phyloP scores from a whole-genome alignment of 257 asterid genomes.

The Penstemon davidsonii region DNA sequence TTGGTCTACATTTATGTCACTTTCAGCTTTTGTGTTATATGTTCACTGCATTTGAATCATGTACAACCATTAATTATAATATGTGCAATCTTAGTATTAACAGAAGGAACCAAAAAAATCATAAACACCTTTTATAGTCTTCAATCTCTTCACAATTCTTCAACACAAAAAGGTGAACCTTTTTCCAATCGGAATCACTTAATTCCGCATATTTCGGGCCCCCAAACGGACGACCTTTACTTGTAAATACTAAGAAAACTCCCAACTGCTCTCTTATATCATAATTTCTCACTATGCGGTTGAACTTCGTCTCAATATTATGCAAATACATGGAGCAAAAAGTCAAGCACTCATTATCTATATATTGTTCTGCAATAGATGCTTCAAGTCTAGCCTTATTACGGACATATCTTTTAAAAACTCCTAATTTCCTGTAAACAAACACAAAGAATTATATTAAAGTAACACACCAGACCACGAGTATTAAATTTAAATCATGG shows the following conservation, averaged over 20 bases:
- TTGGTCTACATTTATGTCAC: too few species aligned
- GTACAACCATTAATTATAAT: too few species aligned
- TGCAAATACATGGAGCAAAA: slow-evolving; percentile 18
- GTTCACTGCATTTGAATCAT: too few species aligned
- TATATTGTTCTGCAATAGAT: slow-evolving; percentile 3
- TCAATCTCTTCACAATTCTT: slow-evolving; percentile 13
- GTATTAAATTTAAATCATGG: too few species aligned
- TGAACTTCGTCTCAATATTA: slow-evolving; percentile 2
- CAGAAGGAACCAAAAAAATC: too few species aligned
- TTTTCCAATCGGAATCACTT: neutral
- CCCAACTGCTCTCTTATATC: neutral
- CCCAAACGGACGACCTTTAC: neutral
- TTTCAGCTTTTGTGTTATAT: too few species aligned
- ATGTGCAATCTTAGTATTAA: too few species aligned
- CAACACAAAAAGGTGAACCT: neutral
- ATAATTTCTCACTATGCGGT: neutral
- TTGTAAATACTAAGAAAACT: neutral
- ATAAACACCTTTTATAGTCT: neutral
- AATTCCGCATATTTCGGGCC: neutral
- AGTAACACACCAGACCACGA: too few species aligned
- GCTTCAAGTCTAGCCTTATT: slow-evolving; percentile 8
- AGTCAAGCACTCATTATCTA: slow-evolving; percentile 7
- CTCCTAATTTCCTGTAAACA: neutral
- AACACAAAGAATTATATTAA: too few species aligned
- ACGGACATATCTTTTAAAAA: neutral